A percentile compares a stretch with the other conserved stretches of the same genome.
Evolutionary conservation across 1,284 basidiomycete genomes (phyloP).

Genomic region (Omphalotus olearius): DNA sequence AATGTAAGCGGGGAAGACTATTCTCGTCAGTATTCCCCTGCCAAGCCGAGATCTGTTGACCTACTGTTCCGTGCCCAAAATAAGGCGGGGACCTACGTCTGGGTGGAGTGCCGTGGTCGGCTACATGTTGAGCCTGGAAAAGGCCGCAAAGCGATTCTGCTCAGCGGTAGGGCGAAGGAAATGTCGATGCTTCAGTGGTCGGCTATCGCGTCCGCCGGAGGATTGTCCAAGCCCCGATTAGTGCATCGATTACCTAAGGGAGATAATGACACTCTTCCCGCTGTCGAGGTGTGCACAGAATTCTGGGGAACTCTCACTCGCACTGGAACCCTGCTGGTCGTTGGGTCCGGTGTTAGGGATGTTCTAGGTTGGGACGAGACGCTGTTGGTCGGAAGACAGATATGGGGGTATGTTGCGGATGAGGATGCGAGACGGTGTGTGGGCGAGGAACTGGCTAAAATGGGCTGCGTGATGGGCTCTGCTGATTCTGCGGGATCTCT

Average conservation of each 20-base stretch:
- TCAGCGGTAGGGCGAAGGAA: slow-evolving; percentile 68
- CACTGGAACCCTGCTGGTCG: slow-evolving; percentile 48
- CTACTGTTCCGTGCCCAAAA: slow-evolving; percentile 74
- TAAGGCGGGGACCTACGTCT: slow-evolving; percentile 68
- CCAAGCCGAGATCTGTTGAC: slow-evolving; percentile 18
- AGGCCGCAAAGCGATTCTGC: slow-evolving; percentile 84
- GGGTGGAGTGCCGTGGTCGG: slow-evolving; percentile 85
- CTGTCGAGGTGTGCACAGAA: slow-evolving; percentile 27
- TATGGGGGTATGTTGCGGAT: slow-evolving; percentile 47
- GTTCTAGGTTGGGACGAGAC: slow-evolving; percentile 66
- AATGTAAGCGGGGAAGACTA: not conserved
- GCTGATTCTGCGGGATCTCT: slow-evolving; percentile 17
- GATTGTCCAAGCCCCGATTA: slow-evolving; percentile 26
- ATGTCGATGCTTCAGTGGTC: slow-evolving; percentile 68
- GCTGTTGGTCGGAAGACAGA: slow-evolving; percentile 65
- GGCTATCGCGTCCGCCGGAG: slow-evolving; percentile 44
- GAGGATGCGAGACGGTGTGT: slow-evolving; percentile 16
- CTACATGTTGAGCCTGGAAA: slow-evolving; percentile 87
- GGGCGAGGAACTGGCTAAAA: slow-evolving; percentile 20
- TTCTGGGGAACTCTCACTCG: slow-evolving; percentile 58
- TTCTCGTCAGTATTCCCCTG: not conserved
- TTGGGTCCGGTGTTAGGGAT: slow-evolving; percentile 44
- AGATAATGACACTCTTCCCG: not conserved
- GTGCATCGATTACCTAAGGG: slow-evolving; percentile 18
- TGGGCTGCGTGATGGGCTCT: slow-evolving; percentile 19